Conservation (phyloP, 2,329 filamentous ascomycete species). For the Colletotrichum acutatum region DNA sequence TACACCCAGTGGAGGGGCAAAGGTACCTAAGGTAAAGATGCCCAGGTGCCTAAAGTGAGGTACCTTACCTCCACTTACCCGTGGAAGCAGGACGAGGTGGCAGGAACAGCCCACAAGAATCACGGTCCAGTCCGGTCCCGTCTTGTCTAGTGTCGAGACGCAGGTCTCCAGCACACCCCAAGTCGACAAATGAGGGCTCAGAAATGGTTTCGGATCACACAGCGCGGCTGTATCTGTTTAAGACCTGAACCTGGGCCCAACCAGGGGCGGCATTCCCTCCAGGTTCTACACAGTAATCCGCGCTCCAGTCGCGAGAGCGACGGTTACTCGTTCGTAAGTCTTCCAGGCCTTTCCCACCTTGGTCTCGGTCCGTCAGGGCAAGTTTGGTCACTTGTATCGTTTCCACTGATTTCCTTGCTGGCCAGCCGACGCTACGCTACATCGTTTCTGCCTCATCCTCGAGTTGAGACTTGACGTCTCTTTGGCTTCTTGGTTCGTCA, state of each 20-base stretch:
- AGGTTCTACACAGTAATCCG: conserved; percentile 8
- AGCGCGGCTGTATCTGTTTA: conserved; percentile 13
- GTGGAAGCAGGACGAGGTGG: not conserved
- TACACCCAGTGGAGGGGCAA: not conserved
- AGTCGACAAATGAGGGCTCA: conserved; percentile 24
- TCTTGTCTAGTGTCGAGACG: conserved; percentile 26
- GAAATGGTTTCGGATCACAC: conserved; percentile 29
- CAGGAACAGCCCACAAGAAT: conserved; percentile 8
- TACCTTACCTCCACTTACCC: not conserved
- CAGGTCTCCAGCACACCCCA: conserved; percentile 5
- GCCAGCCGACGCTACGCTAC: not conserved
- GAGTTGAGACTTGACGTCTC: not conserved
- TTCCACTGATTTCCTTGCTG: not conserved
- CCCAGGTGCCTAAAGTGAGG: not conserved
- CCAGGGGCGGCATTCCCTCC: not conserved
- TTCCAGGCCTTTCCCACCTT: not conserved
- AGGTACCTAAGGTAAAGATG: not conserved
- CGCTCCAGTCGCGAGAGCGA: not conserved
- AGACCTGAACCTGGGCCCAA: conserved; percentile 11
- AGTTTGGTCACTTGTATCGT: not conserved
- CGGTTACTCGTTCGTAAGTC: not conserved
- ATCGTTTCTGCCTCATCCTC: not conserved
- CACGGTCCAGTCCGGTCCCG: conserved; percentile 32
- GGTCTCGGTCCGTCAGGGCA: not conserved
- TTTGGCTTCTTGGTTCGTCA: not conserved